phyloP scores from a whole-genome alignment of 1,139 yeast genomes.

The Lizanozyma gosingica region DNA sequence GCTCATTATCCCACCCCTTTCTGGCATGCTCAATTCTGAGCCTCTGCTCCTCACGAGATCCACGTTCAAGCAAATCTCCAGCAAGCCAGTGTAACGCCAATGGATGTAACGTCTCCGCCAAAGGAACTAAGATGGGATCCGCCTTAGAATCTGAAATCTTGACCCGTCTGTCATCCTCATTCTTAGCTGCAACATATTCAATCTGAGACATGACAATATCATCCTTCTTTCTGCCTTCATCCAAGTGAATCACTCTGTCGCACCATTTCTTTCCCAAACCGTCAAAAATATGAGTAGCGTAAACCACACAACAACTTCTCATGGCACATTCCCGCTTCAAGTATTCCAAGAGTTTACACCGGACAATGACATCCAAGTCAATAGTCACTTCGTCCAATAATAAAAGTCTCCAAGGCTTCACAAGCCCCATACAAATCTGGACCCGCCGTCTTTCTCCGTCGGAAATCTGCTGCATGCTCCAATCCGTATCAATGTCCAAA shows the following conservation, averaged over 20 bases:
- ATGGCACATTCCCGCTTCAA: conserved; percentile 58
- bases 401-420: conserved; percentile 82
- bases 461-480: conserved; percentile 89
- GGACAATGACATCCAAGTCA: conserved; percentile 86
- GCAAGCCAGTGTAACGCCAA: conserved; percentile 59
- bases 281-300: conserved; percentile 95
- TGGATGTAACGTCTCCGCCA: conserved; percentile 49
- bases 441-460: conserved; percentile 96
- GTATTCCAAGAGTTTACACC: conserved; percentile 64
- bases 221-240: conserved; percentile 44
- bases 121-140: conserved; percentile 7
- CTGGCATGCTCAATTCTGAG: not conserved
- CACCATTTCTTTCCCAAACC: conserved; percentile 85
- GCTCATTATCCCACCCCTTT: not conserved
- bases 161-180: conserved; percentile 7
- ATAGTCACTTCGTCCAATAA: conserved; percentile 92
- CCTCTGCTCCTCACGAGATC: not conserved
- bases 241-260: conserved; percentile 71
- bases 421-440: conserved; percentile 85
- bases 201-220: conserved; percentile 15
- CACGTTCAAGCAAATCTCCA: conserved; percentile 23
- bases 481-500: conserved; percentile 73
- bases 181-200: conserved; percentile 9
- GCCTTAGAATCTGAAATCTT: conserved; percentile 6
- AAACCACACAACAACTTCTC: conserved; percentile 65